These are phyloP conservation scores for Pythium aphanidermatum DNA, from an alignment of 352 stramenopile species.

Conservation along the genomic window DNA sequence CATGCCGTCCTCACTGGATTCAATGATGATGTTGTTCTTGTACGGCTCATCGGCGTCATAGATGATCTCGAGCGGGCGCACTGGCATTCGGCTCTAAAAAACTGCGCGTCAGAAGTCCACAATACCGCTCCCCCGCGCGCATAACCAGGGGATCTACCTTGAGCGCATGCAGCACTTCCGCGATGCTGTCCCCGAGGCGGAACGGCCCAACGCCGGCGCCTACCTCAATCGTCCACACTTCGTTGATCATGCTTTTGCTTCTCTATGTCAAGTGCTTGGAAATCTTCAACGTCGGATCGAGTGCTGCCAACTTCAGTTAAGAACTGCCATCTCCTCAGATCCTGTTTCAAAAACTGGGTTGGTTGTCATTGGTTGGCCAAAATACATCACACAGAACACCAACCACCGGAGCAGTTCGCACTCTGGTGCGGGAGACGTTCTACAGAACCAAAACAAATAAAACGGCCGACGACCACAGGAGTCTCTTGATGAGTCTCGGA, in stretches of 20 bases:
- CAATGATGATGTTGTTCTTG: constrained; percentile 49
- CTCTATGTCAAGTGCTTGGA: not conserved
- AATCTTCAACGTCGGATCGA: not conserved
- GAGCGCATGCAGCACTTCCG: constrained; percentile 67
- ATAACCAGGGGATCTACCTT: constrained; percentile 31
- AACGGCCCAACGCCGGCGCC: constrained; percentile 74
- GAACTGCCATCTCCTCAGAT: not conserved
- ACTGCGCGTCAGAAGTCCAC: not conserved
- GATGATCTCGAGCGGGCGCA: constrained; percentile 70
- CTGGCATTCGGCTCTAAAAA: constrained; percentile 49
- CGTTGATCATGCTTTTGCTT: constrained; percentile 48
- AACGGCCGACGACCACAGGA: too few species aligned
- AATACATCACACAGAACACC: too few species aligned
- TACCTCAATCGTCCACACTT: constrained; percentile 82
- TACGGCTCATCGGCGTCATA: constrained; percentile 67
- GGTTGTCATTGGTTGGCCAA: too few species aligned
- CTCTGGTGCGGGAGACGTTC: too few species aligned
- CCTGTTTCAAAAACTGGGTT: constrained; percentile 1
- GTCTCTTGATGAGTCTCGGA: too few species aligned
- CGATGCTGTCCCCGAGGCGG: constrained; percentile 62
- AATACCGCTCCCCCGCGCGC: not conserved
- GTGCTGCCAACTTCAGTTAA: not conserved
- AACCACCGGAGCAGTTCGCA: too few species aligned
- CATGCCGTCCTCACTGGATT: constrained; percentile 69
- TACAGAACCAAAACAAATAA: too few species aligned